Evolutionary conservation across 192 early-diverging fungal genomes (phyloP).

Genomic region (Linderina pennispora): DNA sequence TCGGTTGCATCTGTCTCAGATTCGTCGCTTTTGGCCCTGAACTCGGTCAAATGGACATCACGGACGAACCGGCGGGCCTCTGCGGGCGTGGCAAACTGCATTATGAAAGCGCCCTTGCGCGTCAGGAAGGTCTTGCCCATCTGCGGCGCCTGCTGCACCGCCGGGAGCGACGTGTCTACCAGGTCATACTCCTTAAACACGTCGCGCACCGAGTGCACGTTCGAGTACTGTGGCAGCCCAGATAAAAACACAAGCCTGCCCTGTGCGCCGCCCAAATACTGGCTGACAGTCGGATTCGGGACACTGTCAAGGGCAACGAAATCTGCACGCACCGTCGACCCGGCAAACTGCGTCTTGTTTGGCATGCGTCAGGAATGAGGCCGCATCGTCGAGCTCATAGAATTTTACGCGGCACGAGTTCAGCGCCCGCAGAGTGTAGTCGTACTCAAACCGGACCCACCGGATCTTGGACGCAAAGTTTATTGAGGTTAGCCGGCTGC

Average conservation of each 20-base stretch:
- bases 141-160: conserved; percentile 33
- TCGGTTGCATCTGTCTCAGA: background rate
- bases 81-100: conserved; percentile 24
- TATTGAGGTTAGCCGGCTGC: conserved; percentile 1
- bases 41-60: conserved; percentile 22
- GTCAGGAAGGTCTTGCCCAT: conserved; percentile 21
- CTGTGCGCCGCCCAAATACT: conserved; percentile 17
- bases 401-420: conserved; percentile 24
- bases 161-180: conserved; percentile 32
- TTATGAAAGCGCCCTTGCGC: conserved; percentile 28
- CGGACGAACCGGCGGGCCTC: conserved; percentile 38
- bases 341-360: conserved; percentile 13
- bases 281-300: conserved; percentile 13
- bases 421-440: conserved; percentile 18
- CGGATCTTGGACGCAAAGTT: conserved; percentile 6
- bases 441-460: conserved; percentile 26
- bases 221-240: conserved; percentile 30
- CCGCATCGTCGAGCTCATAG: conserved; percentile 12
- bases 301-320: conserved; percentile 12
- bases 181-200: conserved; percentile 26
- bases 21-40: background rate
- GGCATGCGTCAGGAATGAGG: conserved; percentile 10
- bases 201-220: conserved; percentile 23
- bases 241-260: conserved; percentile 33
- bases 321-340: conserved; percentile 7